Conservation (phyloP, 768 basidiomycete species). For the Tricholoma sp. region DNA sequence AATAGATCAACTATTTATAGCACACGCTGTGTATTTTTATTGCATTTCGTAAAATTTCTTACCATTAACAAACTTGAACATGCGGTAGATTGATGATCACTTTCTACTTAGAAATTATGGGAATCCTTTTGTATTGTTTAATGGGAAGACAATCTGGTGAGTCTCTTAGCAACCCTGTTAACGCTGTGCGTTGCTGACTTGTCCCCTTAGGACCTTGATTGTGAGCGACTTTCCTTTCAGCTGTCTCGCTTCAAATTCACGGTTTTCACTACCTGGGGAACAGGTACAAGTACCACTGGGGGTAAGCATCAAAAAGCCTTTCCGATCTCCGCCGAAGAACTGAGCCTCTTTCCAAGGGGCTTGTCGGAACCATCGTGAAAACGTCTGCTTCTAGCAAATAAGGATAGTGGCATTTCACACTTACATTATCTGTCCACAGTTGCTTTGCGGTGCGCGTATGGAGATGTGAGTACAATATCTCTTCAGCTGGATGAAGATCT, state of each 20-base stretch:
- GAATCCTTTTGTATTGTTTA: constrained; percentile 21
- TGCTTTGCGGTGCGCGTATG: constrained; percentile 50
- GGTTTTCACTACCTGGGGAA: background rate
- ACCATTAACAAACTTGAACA: too few relatives aligned
- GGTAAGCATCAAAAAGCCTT: background rate
- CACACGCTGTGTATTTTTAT: constrained; percentile 50
- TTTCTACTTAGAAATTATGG: constrained; percentile 34
- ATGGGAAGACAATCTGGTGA: constrained; percentile 31
- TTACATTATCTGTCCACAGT: background rate
- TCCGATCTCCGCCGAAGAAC: background rate
- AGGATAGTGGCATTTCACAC: too few relatives aligned
- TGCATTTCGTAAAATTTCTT: constrained; percentile 43
- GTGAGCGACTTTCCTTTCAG: constrained; percentile 23
- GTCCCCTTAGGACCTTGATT: constrained; percentile 26
- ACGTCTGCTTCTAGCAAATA: constrained; percentile 23
- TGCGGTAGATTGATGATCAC: background rate
- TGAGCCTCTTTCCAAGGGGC: constrained; percentile 23
- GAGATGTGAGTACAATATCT: constrained; percentile 39
- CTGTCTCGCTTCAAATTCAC: background rate
- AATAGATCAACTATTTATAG: constrained; percentile 46
- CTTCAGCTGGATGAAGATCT: background rate
- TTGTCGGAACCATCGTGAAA: constrained; percentile 49
- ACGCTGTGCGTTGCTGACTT: background rate
- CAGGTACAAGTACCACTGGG: constrained; percentile 8
- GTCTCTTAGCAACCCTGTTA: constrained; percentile 5